These are phyloP conservation scores for Nannochloropsis granulata DNA, from an alignment of 108 stramenopile genomes.

Conservation along the genomic window DNA sequence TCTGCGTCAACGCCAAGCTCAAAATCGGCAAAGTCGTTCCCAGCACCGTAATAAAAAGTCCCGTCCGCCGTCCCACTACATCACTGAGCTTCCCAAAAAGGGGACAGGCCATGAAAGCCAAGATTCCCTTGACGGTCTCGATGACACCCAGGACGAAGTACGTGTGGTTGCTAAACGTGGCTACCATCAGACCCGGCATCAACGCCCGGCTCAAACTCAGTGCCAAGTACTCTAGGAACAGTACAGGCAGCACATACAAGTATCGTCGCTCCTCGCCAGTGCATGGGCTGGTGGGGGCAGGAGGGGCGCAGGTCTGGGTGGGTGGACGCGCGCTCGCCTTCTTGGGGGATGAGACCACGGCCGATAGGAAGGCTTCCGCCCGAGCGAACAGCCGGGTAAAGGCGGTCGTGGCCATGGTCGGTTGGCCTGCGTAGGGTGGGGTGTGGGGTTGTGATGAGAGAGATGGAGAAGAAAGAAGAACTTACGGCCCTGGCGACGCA, in stretches of 20 bases:
- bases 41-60: slow-evolving; percentile 69
- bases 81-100: slow-evolving; percentile 75
- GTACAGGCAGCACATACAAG: slow-evolving; percentile 60
- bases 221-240: slow-evolving; percentile 81
- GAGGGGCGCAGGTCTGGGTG: background rate
- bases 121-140: slow-evolving; percentile 69
- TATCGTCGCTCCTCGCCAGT: background rate
- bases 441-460: too few relatives aligned
- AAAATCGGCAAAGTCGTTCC: slow-evolving; percentile 79
- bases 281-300: background rate
- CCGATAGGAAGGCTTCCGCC: background rate
- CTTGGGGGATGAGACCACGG: background rate
- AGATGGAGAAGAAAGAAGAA: too few relatives aligned
- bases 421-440: too few relatives aligned
- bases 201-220: slow-evolving; percentile 41
- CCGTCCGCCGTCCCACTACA: slow-evolving; percentile 54
- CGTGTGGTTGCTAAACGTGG: slow-evolving; percentile 46
- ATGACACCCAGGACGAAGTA: slow-evolving; percentile 67
- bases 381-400: background rate
- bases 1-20: slow-evolving; percentile 57
- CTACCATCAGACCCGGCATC: slow-evolving; percentile 53
- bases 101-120: slow-evolving; percentile 82
- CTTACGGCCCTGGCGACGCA: too few relatives aligned
- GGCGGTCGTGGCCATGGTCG: background rate
- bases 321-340: background rate